These are phyloP conservation scores for Salix purpurea DNA, from an alignment of 345 rosid species.

Conservation along the genomic window DNA sequence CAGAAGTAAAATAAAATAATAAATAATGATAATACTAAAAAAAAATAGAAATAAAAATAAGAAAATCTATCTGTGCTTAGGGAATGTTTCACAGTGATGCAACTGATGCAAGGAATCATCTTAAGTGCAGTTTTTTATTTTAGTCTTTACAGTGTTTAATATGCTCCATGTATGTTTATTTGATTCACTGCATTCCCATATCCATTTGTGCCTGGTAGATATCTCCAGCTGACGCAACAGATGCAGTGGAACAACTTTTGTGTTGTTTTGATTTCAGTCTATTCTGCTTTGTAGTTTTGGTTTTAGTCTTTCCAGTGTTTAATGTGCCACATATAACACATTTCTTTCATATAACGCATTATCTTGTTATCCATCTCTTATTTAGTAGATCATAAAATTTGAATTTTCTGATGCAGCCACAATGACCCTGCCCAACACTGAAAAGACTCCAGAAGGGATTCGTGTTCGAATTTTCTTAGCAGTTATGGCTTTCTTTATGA, in stretches of 20 bases:
- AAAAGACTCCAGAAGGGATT: slow-evolving; percentile 53
- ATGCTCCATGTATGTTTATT: no score
- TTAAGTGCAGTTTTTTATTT: no score
- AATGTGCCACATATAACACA: background rate
- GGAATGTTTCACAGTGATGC: background rate
- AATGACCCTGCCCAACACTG: slow-evolving; percentile 30
- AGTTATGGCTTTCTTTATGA: slow-evolving; percentile 59
- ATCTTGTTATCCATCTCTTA: background rate
- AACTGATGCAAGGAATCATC: no score
- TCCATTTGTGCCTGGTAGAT: background rate
- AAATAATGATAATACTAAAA: no score
- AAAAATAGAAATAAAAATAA: no score
- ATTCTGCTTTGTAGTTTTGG: background rate
- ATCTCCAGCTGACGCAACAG: background rate
- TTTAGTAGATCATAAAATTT: slow-evolving; percentile 3
- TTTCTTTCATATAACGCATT: background rate
- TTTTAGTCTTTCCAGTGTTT: background rate
- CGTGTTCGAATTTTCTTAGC: slow-evolving; percentile 39
- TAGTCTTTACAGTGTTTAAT: no score
- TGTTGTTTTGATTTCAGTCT: background rate
- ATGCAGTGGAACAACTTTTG: background rate
- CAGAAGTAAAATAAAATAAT: no score
- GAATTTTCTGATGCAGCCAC: slow-evolving; percentile 40
- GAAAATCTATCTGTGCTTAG: background rate
- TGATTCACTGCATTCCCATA: no score